Percentiles rank a stretch among this genome's conserved stretches.
phyloP scores from a whole-genome alignment of 208 protist genomes.

The Leishmania gerbilli region DNA sequence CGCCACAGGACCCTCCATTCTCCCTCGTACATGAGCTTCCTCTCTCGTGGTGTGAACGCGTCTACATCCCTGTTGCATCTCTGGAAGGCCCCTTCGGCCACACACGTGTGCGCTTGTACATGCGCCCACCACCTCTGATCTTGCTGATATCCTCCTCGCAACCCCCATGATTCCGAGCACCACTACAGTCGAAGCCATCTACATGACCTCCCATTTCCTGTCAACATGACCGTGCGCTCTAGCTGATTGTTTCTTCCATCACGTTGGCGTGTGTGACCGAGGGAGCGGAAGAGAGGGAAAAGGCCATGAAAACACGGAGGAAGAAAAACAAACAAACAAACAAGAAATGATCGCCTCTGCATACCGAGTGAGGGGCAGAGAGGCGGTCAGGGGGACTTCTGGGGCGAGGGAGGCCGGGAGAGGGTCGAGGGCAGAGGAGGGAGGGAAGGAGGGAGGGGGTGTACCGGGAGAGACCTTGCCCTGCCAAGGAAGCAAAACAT shows the following conservation, averaged over 20 bases:
- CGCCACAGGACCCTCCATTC: background rate
- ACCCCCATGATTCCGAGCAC: background rate
- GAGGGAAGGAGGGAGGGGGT: background rate
- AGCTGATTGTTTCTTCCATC: background rate
- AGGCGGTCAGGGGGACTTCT: background rate
- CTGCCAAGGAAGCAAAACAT: background rate
- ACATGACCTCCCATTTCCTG: background rate
- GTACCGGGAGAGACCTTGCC: background rate
- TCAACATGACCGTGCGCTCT: background rate
- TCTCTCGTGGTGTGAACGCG: background rate
- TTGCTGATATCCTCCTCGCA: background rate
- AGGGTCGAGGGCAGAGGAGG: background rate
- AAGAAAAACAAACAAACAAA: too few species aligned
- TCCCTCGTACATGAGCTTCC: background rate
- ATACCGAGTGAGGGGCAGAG: background rate
- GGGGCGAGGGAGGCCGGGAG: background rate
- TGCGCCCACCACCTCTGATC: too few species aligned
- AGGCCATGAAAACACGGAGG: background rate
- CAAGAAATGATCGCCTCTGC: background rate
- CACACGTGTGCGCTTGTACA: background rate
- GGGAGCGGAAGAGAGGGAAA: background rate
- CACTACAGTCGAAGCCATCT: background rate
- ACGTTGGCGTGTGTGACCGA: background rate
- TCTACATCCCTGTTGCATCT: slow-evolving; percentile 1
- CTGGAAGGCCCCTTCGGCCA: background rate